Base-by-base conservation (phyloP, 2,329 filamentous ascomycete genomes). In the Sclerotinia spermophila region DNA sequence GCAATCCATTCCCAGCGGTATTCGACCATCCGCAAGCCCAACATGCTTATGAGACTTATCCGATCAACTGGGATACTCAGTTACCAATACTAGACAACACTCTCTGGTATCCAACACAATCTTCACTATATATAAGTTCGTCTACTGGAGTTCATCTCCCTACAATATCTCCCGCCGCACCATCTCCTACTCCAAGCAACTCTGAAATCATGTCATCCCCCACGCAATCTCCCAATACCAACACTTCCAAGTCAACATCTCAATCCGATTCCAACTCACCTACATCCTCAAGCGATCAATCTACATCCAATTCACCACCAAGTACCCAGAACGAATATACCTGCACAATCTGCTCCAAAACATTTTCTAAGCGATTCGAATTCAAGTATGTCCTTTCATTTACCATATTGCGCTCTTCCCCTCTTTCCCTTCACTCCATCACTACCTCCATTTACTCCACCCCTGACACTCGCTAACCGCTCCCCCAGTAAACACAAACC, bases 281-380 rank as follows among this genome's bases (percentile, higher is more conserved):
- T n/a, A 53, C 45, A 53, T 17, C 45, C 45, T 53, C 62, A 40
- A 65, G 45, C 53, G 33, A 65, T 45, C 45, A 15, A 38, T 53
- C 24, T 10, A 40, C 45, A 53, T 65, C 35, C 33, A 53, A 53
- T 19, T 21, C 45, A 53, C 45, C 33, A 15, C 62, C 45, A 53
- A 53, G n/a, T 27, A n/a, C 11, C 17, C 62, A 65, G 27, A 53
- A 65, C n/a, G 33, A 53, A 65, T 65, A 65, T n/a, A 65, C 33
- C 11, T 65, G 62, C 27, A 53, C n/a, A 30, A 65, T 65, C 15
- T 65, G 62, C 35, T 30, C 24, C 62, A 65, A 65, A 53, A 53
- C n/a, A 30, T 53, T 65, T 15, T 65, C 62, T 27, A 65, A 65
- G 45, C 45, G 62, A 40, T 65, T 65, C 35, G 62, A 65, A 53